phyloP scores from a whole-genome alignment of 768 basidiomycete species.

The Antrodiella citrinella region DNA sequence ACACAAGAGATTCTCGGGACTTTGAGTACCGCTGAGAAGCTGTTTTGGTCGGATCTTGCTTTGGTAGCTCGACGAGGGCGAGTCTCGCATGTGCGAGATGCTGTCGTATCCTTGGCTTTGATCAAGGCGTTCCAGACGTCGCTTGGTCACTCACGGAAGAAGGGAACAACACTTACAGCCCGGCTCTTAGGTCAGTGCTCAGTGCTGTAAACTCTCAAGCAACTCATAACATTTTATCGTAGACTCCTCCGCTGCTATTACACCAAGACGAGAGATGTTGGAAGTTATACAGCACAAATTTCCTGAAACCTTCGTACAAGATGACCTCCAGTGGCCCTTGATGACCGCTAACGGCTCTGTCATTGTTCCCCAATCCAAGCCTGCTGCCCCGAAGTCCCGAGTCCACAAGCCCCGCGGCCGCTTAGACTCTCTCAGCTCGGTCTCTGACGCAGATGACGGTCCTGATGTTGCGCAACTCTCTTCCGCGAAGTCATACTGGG shows the following conservation, averaged over 20 bases:
- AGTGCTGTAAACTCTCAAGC: neutral
- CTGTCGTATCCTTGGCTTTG: conserved; percentile 59
- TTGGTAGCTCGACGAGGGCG: conserved; percentile 49
- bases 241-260: conserved; percentile 75
- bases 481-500: conserved; percentile 55
- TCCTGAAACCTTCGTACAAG: conserved; percentile 28
- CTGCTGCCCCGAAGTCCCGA: conserved; percentile 10
- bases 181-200: conserved; percentile 50
- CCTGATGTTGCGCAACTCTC: conserved; percentile 13
- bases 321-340: conserved; percentile 74
- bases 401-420: conserved; percentile 12
- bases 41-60: conserved; percentile 60
- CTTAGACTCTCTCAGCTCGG: conserved; percentile 10
- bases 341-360: conserved; percentile 38
- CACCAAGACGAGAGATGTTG: conserved; percentile 78
- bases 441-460: conserved; percentile 29
- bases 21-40: conserved; percentile 59
- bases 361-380: conserved; percentile 16
- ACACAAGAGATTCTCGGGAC: conserved; percentile 50
- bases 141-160: conserved; percentile 50
- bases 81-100: conserved; percentile 67
- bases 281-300: conserved; percentile 76
- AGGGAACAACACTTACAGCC: conserved; percentile 48
- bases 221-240: no score
- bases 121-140: conserved; percentile 75